Percentiles rank a stretch among this genome's conserved stretches.
These are phyloP conservation scores for Apiospora rasikravindrae DNA, from an alignment of 2,329 filamentous ascomycete species.

Conservation along the genomic window DNA sequence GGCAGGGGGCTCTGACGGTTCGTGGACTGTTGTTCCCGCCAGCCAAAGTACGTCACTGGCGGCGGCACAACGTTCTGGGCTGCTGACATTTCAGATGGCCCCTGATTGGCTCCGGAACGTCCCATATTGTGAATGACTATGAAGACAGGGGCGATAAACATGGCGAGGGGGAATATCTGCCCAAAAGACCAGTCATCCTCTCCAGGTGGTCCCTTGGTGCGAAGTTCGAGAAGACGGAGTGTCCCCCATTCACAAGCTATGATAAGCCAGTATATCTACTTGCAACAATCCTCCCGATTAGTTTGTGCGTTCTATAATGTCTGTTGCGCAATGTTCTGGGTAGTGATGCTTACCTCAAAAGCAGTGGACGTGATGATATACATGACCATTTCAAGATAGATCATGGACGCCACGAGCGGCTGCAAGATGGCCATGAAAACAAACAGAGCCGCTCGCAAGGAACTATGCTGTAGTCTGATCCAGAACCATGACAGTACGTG, in stretches of 20 bases:
- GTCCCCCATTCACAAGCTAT: not conserved
- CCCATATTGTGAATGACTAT: not conserved
- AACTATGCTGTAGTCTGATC: accelerated
- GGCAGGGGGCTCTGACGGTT: not conserved
- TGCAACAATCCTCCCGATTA: not conserved
- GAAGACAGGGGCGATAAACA: not conserved
- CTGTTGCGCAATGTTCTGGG: not conserved
- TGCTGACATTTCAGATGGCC: not conserved
- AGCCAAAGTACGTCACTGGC: not conserved
- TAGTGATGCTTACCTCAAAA: not conserved
- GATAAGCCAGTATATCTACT: not conserved
- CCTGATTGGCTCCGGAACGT: not conserved
- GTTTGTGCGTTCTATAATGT: not conserved
- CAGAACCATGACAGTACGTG: not conserved
- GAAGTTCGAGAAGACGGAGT: not conserved
- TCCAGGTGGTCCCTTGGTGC: not conserved
- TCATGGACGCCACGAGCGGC: not conserved
- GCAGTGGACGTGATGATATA: not conserved
- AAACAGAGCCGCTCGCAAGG: not conserved
- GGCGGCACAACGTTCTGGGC: too few relatives aligned
- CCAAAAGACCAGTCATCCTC: not conserved
- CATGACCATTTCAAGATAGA: not conserved
- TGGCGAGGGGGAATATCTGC: not conserved
- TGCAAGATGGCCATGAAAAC: not conserved
- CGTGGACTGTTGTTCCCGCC: not conserved